Base-by-base conservation (phyloP, 1,284 basidiomycete genomes). In the Sphagnurus paluster region DNA sequence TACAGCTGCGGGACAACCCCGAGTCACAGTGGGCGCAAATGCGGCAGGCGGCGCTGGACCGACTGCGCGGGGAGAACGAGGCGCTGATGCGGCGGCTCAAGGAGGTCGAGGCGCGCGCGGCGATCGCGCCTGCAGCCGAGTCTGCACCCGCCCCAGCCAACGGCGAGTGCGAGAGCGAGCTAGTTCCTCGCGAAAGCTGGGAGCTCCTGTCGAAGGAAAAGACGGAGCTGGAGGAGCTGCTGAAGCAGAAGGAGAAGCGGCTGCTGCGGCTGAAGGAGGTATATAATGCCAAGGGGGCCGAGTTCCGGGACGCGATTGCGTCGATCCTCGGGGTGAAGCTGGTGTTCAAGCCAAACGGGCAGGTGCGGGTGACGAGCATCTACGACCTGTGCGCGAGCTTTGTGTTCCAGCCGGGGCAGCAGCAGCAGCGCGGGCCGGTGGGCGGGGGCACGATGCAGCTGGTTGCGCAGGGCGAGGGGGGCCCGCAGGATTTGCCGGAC, bases 261-360 rank as follows among this genome's bases (percentile, higher is more conserved):
- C 66, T 90, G 20, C 56, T 84, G 32, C 73, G 91, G 16, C 69
- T 94, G 16, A 80, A 89, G 57, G 77, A 92, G 80, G 75, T 87
- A 1, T 93, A 87, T 60, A 66, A 72, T 0, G 79, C 81, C 26
- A 94, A 93, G 63, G 82, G 82, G 3, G 76, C 80, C 39, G 90
- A 93, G 59, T 93, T 94, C 66, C 76, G 86, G 13, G 87, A 90
- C 55, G 83, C 88, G 10, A 84, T 93, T 39, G 81, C 82, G 0
- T 80, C 83, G 0, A 82, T 95, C 35, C 77, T 95, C 1, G 93
- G 92, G 2, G 81, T 91, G 55, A 93, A 92, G 63, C 74, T 94
- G 28, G 82, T 84, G 1, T 93, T 94, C 62, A 84, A 88, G 51
- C 85, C 84, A 3, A 92, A 90, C 44, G 90, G 90, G 0, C 82